Evolutionary conservation across 2,329 filamentous ascomycete species (phyloP).

Genomic region (Piedraia hortae): DNA sequence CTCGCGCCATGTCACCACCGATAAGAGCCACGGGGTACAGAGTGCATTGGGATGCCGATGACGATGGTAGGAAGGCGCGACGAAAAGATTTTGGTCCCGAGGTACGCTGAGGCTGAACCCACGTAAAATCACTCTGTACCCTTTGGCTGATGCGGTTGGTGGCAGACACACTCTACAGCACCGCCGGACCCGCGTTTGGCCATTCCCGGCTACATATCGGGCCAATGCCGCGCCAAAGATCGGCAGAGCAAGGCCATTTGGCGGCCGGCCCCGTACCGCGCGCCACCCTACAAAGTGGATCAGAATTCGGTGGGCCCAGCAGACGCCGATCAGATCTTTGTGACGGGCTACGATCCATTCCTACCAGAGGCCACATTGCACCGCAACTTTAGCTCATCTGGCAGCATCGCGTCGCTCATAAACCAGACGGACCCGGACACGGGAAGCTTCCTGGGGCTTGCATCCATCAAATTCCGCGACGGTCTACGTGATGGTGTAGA

Average conservation of each 20-base stretch:
- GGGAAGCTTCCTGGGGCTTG: slow-evolving; percentile 80
- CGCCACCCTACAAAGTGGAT: slow-evolving; percentile 57
- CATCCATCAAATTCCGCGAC: slow-evolving; percentile 71
- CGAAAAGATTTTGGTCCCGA: slow-evolving; percentile 14
- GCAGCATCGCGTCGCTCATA: slow-evolving; percentile 68
- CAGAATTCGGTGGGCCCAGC: slow-evolving; percentile 67
- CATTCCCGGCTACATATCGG: slow-evolving; percentile 30
- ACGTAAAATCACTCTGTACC: slow-evolving; percentile 14
- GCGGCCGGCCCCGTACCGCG: slow-evolving; percentile 46
- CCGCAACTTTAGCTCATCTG: slow-evolving; percentile 51
- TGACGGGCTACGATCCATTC: slow-evolving; percentile 87
- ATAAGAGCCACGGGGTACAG: slow-evolving; percentile 29
- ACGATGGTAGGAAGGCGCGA: slow-evolving; percentile 23
- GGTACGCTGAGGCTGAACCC: slow-evolving; percentile 16
- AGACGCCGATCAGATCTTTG: slow-evolving; percentile 69
- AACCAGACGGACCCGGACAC: slow-evolving; percentile 91
- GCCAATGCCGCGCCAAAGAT: slow-evolving; percentile 18
- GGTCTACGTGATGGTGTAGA: slow-evolving; percentile 24
- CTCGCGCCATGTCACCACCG: slow-evolving; percentile 22
- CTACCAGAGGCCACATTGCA: slow-evolving; percentile 44
- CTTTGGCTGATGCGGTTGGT: slow-evolving; percentile 14
- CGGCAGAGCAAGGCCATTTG: slow-evolving; percentile 43
- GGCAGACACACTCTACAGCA: slow-evolving; percentile 33
- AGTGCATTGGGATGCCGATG: slow-evolving; percentile 33
- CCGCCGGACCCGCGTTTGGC: slow-evolving; percentile 57